phyloP scores from a whole-genome alignment of 495 filamentous ascomycete genomes.

The Neurospora pannonica region DNA sequence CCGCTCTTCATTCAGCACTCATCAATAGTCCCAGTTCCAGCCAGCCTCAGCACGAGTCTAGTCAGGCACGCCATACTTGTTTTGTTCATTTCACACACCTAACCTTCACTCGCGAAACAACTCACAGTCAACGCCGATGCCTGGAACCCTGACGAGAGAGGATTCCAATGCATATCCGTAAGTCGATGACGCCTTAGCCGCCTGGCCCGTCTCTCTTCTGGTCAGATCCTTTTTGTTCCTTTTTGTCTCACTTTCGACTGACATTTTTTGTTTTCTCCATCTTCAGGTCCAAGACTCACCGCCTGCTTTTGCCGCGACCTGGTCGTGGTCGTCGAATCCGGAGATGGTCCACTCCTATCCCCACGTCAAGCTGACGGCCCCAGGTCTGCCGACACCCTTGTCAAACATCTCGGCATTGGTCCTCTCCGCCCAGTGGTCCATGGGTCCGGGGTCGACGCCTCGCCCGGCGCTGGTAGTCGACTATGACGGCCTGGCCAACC shows the following conservation, averaged over 20 bases:
- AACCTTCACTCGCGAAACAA: not conserved
- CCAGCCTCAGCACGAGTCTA: not conserved
- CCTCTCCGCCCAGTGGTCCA: conserved; percentile 19
- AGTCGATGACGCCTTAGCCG: conserved; percentile 5
- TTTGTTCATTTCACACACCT: not conserved
- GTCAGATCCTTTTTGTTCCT: not conserved
- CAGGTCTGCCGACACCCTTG: conserved; percentile 13
- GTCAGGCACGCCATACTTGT: not conserved
- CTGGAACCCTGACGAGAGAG: conserved; percentile 19
- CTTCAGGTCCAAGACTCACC: conserved; percentile 20
- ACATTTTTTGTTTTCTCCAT: not conserved
- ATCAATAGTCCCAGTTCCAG: not conserved
- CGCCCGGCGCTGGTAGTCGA: conserved; percentile 9
- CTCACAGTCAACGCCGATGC: conserved; percentile 18
- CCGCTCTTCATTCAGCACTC: not conserved
- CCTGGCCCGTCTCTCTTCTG: not conserved
- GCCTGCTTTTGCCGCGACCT: conserved; percentile 21
- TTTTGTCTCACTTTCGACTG: not conserved
- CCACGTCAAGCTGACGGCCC: conserved; percentile 21
- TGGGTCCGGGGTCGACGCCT: conserved; percentile 19
- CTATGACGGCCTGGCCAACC: conserved; percentile 6
- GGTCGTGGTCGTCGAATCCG: conserved; percentile 15
- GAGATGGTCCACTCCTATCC: conserved; percentile 22
- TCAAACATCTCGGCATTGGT: conserved; percentile 21
- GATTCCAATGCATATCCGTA: conserved; percentile 21